Evolutionary conservation across 495 filamentous ascomycete genomes (phyloP).

Genomic region (Daldinia bambusicola): DNA sequence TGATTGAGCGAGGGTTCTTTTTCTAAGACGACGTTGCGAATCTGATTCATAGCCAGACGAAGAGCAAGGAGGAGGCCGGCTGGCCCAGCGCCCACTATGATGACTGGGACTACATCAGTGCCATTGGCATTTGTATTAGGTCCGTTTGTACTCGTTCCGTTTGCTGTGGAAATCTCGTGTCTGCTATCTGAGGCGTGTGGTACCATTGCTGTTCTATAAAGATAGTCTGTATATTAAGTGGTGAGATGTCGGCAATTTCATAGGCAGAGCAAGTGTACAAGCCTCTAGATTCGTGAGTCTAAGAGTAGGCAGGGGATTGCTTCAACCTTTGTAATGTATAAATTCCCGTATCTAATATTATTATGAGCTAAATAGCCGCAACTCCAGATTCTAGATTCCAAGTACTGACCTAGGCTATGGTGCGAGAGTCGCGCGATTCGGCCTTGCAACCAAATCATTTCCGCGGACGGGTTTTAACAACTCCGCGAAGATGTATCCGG

Average conservation of each 20-base stretch:
- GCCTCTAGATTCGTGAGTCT: not conserved
- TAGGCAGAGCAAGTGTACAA: not conserved
- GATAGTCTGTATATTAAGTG: not conserved
- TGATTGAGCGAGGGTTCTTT: conserved; percentile 9
- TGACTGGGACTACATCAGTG: conserved; percentile 8
- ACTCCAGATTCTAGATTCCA: not conserved
- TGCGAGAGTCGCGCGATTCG: not conserved
- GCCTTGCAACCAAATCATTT: not conserved
- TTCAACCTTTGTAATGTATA: not conserved
- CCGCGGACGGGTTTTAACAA: not conserved
- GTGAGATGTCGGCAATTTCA: not conserved
- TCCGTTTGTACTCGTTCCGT: not conserved
- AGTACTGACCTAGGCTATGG: not conserved
- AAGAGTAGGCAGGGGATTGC: too few relatives aligned
- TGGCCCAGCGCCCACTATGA: conserved; percentile 20
- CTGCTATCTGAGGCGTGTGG: not conserved
- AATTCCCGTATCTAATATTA: not conserved
- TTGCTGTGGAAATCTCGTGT: not conserved
- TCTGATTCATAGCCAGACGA: conserved; percentile 17
- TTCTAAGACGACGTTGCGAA: conserved; percentile 12
- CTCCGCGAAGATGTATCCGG: conserved; percentile 2
- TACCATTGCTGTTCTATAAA: not conserved
- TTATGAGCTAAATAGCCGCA: not conserved
- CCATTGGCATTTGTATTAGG: not conserved
- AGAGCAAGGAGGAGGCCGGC: conserved; percentile 25